These are phyloP conservation scores for Trypethelium eluteriae DNA, from an alignment of 495 filamentous ascomycete species.

Conservation along the genomic window DNA sequence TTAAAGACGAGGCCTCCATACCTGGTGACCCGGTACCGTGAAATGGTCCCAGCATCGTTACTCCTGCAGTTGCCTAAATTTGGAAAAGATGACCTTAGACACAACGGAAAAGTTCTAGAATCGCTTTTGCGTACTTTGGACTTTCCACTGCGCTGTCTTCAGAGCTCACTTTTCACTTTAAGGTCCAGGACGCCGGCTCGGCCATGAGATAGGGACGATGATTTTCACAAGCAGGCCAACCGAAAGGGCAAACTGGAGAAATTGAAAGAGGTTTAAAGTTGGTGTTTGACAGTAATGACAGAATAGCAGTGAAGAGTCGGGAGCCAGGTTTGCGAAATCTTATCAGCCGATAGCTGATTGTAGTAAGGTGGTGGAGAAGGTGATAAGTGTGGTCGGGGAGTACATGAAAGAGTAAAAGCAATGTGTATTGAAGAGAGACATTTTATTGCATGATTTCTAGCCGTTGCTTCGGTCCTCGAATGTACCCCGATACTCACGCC, in stretches of 20 bases:
- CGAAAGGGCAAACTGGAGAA: too few relatives aligned
- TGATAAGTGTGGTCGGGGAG: background rate
- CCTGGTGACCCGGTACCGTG: background rate
- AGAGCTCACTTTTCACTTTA: too few relatives aligned
- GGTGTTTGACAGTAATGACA: constrained; percentile 1
- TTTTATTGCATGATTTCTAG: too few relatives aligned
- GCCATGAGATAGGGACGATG: too few relatives aligned
- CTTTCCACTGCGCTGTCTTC: too few relatives aligned
- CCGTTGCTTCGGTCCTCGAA: too few relatives aligned
- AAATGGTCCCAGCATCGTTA: background rate
- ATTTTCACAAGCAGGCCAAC: too few relatives aligned
- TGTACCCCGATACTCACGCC: too few relatives aligned
- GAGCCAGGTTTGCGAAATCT: background rate
- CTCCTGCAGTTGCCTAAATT: background rate
- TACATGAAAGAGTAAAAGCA: background rate
- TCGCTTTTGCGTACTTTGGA: too few relatives aligned
- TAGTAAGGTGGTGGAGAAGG: background rate
- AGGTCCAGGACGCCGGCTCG: too few relatives aligned
- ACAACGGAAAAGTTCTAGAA: too few relatives aligned
- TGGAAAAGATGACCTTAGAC: too few relatives aligned
- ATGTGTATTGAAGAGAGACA: background rate
- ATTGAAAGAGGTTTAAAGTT: background rate
- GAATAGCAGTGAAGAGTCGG: background rate
- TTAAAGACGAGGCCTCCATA: background rate
- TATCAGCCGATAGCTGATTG: background rate